Conservation (phyloP, 2,329 filamentous ascomycete genomes). For the Neofusicoccum parvum region DNA sequence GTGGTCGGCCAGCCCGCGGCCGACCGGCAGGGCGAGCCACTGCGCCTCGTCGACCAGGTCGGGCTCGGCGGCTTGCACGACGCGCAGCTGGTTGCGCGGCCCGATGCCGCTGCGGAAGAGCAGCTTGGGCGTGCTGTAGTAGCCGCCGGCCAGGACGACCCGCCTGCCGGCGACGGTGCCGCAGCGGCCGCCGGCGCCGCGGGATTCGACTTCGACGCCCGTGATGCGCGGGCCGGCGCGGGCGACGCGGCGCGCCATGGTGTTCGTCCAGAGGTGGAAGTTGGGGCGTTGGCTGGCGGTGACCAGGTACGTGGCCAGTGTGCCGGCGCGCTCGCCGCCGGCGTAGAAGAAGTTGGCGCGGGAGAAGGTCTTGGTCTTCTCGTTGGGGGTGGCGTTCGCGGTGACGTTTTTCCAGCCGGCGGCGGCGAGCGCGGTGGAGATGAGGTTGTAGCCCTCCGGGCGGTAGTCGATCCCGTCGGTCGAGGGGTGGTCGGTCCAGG, state of each 20-base stretch:
- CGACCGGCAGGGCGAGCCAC: conserved; percentile 57
- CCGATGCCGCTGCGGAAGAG: conserved; percentile 72
- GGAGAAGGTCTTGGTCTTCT: conserved; percentile 67
- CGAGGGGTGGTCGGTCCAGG: conserved; percentile 68
- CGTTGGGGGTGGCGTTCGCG: conserved; percentile 60
- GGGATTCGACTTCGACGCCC: conserved; percentile 66
- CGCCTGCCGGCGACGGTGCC: conserved; percentile 66
- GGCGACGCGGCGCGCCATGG: conserved; percentile 65
- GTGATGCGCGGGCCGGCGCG: conserved; percentile 64
- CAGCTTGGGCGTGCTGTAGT: conserved; percentile 69
- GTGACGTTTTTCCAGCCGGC: conserved; percentile 67
- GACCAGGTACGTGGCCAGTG: conserved; percentile 71
- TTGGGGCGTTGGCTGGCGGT: conserved; percentile 61
- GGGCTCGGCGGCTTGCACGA: conserved; percentile 46
- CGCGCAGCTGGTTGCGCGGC: conserved; percentile 52
- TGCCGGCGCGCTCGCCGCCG: conserved; percentile 68
- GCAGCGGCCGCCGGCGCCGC: conserved; percentile 60
- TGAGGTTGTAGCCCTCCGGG: conserved; percentile 66
- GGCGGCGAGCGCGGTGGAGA: conserved; percentile 60
- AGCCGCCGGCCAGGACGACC: conserved; percentile 68
- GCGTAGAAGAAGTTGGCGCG: conserved; percentile 69
- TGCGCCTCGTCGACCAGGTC: conserved; percentile 48
- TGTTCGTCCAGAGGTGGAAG: conserved; percentile 69
- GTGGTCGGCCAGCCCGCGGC: conserved; percentile 54
- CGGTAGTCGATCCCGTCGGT: conserved; percentile 67